Conservation (phyloP, 2,329 filamentous ascomycete species). For the Thermoascus crustaceus region DNA sequence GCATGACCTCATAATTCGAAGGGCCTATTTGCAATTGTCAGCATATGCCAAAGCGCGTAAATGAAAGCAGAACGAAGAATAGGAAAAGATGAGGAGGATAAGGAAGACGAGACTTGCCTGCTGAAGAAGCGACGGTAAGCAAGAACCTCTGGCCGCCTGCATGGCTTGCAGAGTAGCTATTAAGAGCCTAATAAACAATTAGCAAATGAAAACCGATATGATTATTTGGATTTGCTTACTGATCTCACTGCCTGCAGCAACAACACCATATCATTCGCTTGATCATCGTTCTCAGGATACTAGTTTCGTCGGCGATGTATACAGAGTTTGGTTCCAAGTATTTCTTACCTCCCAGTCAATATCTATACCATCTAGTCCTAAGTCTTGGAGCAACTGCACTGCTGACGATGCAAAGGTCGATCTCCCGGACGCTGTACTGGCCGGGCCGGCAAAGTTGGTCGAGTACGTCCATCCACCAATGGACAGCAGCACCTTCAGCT, state of each 20-base stretch:
- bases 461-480: constrained; percentile 77
- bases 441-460: constrained; percentile 63
- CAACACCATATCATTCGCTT: constrained; percentile 29
- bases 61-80: no score
- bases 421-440: constrained; percentile 51
- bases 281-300: constrained; percentile 24
- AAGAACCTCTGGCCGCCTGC: constrained; percentile 35
- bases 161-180: constrained; percentile 32
- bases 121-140: constrained; percentile 40
- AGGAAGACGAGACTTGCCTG: no score
- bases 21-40: constrained; percentile 33
- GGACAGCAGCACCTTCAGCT: constrained; percentile 71
- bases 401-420: constrained; percentile 58
- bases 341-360: constrained; percentile 36
- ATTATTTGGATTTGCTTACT: constrained; percentile 13
- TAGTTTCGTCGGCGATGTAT: constrained; percentile 5
- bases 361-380: constrained; percentile 55
- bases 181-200: constrained; percentile 32
- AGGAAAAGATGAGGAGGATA: no score
- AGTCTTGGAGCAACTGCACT: constrained; percentile 64
- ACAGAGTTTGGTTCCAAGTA: background rate
- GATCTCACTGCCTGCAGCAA: constrained; percentile 24
- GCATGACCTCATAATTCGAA: constrained; percentile 35
- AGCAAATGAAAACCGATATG: background rate
- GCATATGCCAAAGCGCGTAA: no score